Evolutionary conservation across 768 basidiomycete species (phyloP).

Genomic region (Boletus edulis): DNA sequence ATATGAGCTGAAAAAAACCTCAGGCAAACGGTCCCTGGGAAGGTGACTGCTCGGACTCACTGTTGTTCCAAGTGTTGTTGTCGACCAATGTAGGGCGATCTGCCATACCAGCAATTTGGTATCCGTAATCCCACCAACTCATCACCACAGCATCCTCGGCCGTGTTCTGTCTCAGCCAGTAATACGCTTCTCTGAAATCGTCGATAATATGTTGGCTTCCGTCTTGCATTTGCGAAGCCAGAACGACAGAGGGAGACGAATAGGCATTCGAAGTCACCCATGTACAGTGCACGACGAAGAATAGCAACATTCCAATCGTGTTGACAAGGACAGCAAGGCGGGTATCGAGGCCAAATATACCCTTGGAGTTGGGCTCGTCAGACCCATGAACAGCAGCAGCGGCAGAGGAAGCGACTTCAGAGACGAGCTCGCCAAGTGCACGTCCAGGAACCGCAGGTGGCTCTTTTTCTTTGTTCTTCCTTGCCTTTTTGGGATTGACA

Average conservation of each 20-base stretch:
- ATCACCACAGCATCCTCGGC: constrained; percentile 89
- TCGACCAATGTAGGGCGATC: constrained; percentile 95
- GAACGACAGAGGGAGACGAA: constrained; percentile 96
- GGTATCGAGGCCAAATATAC: constrained; percentile 84
- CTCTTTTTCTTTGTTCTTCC: constrained; percentile 61
- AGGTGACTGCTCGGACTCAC: constrained; percentile 44
- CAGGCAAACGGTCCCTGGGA: constrained; percentile 3
- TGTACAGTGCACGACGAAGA: constrained; percentile 96
- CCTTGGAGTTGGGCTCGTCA: constrained; percentile 34
- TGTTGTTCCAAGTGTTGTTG: constrained; percentile 99
- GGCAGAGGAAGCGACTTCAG: constrained; percentile 37
- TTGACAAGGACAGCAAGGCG: constrained; percentile 75
- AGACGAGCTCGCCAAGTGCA: constrained; percentile 41
- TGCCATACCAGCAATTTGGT: constrained; percentile 99
- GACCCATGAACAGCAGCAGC: constrained; percentile 22
- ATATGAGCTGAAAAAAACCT: constrained; percentile 69
- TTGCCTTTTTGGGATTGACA: constrained; percentile 38
- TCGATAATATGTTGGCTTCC: constrained; percentile 95
- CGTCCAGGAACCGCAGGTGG: constrained; percentile 36
- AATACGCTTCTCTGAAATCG: constrained; percentile 99
- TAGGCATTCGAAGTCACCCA: constrained; percentile 95
- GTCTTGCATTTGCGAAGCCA: constrained; percentile 74
- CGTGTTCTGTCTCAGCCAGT: constrained; percentile 97
- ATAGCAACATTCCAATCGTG: constrained; percentile 70
- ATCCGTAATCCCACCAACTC: constrained; percentile 99